These are phyloP conservation scores for Neonectria coccinea DNA, from an alignment of 2,329 filamentous ascomycete species.

Conservation along the genomic window DNA sequence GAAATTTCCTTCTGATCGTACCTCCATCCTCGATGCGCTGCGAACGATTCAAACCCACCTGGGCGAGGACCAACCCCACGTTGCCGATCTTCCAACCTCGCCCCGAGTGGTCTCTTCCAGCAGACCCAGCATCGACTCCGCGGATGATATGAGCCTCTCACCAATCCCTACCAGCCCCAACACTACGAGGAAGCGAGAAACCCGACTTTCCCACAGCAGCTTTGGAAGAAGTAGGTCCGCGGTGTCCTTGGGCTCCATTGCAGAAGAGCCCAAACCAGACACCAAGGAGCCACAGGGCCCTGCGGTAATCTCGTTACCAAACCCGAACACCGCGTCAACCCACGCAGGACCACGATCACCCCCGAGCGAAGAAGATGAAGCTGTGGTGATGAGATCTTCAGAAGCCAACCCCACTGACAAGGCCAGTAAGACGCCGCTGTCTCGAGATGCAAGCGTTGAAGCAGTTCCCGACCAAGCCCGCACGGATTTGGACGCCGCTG, in stretches of 20 bases:
- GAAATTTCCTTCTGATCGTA: constrained; percentile 59
- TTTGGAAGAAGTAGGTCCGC: constrained; percentile 52
- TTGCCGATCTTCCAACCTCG: constrained; percentile 53
- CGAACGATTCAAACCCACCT: constrained; percentile 60
- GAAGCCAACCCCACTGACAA: constrained; percentile 35
- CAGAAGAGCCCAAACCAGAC: constrained; percentile 26
- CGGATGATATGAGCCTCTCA: constrained; percentile 51
- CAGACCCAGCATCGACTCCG: constrained; percentile 53
- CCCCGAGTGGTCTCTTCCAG: constrained; percentile 51
- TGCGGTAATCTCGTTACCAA: constrained; percentile 37
- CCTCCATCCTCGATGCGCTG: constrained; percentile 59
- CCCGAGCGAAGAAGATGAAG: constrained; percentile 56
- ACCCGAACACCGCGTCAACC: constrained; percentile 37
- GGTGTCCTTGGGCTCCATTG: constrained; percentile 60
- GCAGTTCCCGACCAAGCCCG: constrained; percentile 19
- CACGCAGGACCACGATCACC: constrained; percentile 36
- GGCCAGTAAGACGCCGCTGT: constrained; percentile 21
- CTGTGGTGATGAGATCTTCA: constrained; percentile 50
- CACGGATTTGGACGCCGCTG: constrained; percentile 8
- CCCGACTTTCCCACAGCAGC: constrained; percentile 49
- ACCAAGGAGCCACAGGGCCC: not conserved
- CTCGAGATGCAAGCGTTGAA: constrained; percentile 34
- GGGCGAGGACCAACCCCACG: constrained; percentile 53
- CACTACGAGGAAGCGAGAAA: constrained; percentile 48
- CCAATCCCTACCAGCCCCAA: constrained; percentile 52